Conservation (phyloP, 2,329 filamentous ascomycete species). For the Exophiala viscosa region DNA sequence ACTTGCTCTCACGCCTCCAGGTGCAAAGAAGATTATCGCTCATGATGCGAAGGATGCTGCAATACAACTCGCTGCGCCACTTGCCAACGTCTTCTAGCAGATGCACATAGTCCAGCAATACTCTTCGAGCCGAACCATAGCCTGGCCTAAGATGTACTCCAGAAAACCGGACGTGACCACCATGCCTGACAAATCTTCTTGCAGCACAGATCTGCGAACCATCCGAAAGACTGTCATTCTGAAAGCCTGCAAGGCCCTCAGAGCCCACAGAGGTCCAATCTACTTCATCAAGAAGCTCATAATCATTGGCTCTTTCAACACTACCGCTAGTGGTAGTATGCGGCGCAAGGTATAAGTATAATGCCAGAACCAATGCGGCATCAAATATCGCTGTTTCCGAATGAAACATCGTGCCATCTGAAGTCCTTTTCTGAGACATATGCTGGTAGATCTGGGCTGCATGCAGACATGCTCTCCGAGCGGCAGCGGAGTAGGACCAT, state of each 20-base stretch:
- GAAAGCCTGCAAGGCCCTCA: conserved; percentile 36
- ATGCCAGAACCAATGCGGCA: neutral
- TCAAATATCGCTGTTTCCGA: neutral
- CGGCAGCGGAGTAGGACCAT: neutral
- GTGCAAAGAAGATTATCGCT: too few species aligned
- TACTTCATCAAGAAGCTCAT: neutral
- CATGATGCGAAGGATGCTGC: conserved; percentile 52
- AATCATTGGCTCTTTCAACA: neutral
- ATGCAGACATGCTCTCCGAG: conserved; percentile 4
- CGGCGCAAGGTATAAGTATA: neutral
- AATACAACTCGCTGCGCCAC: conserved; percentile 50
- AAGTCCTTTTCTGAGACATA: neutral
- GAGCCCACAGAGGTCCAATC: neutral
- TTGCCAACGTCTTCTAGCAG: conserved; percentile 51
- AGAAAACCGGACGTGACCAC: conserved; percentile 46
- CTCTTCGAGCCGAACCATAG: conserved; percentile 49
- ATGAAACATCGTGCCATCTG: conserved; percentile 5
- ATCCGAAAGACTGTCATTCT: conserved; percentile 1
- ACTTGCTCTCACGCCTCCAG: too few species aligned
- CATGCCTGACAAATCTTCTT: conserved; percentile 47
- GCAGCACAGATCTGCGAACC: too few species aligned
- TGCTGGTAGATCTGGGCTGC: neutral
- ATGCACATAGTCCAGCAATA: conserved; percentile 50
- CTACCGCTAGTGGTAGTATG: neutral
- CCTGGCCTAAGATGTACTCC: conserved; percentile 47